These are phyloP conservation scores for Lasiodiplodia sp. DNA, from an alignment of 2,329 filamentous ascomycete species.

Conservation along the genomic window DNA sequence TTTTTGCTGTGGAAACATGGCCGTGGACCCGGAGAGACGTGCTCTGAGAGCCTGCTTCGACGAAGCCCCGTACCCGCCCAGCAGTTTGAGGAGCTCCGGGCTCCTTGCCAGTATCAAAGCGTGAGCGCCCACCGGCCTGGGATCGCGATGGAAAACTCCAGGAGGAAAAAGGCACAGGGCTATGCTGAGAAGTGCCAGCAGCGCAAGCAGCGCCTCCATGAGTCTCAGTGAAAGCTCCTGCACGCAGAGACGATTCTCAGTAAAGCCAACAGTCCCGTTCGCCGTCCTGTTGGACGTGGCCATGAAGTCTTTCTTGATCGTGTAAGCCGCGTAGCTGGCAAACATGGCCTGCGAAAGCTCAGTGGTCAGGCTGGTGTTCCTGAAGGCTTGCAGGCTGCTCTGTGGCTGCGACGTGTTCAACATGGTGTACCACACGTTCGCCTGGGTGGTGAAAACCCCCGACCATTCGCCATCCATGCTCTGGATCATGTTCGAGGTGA, in stretches of 20 bases:
- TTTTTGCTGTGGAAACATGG: not conserved
- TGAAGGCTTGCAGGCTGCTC: not conserved
- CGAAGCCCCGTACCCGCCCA: not conserved
- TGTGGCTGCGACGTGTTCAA: not conserved
- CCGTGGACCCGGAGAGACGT: not conserved
- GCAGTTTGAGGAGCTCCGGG: not conserved
- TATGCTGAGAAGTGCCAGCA: not conserved
- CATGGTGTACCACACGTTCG: not conserved
- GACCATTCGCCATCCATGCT: not conserved
- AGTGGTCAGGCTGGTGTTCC: not conserved
- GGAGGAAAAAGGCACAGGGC: not conserved
- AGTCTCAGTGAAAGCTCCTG: not conserved
- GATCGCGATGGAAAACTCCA: not conserved
- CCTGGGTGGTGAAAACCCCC: not conserved
- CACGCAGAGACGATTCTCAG: not conserved
- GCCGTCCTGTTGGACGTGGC: not conserved
- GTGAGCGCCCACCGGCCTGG: not conserved
- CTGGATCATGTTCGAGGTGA: not conserved
- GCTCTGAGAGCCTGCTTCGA: not conserved
- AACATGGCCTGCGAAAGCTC: not conserved
- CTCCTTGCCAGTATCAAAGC: conserved; percentile 1
- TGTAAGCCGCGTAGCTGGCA: not conserved
- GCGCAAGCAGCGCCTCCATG: not conserved
- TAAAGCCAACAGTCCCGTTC: not conserved
- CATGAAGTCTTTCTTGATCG: not conserved